Evolutionary conservation across 2,329 filamentous ascomycete genomes (phyloP).

Genomic region (Phaeosphaeria sp.): DNA sequence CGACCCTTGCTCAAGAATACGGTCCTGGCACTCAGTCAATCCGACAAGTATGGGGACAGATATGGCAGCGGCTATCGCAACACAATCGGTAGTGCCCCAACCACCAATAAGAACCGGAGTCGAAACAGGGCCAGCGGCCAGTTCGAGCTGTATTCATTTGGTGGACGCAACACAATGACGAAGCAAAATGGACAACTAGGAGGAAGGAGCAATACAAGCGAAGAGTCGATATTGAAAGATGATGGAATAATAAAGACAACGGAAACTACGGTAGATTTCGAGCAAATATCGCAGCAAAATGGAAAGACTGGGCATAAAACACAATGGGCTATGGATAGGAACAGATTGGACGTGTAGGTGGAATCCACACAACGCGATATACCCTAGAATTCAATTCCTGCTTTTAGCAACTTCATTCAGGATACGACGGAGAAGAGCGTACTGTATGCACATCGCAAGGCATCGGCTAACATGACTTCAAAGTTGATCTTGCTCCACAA

Average conservation of each 20-base stretch:
- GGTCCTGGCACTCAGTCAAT: constrained; percentile 6
- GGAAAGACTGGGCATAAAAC: not conserved
- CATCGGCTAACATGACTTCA: not conserved
- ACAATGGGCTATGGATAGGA: not conserved
- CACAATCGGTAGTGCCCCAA: not conserved
- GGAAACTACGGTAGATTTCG: not conserved
- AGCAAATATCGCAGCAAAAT: not conserved
- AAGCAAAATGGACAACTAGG: not conserved
- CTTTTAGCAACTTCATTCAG: not conserved
- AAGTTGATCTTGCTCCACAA: not conserved
- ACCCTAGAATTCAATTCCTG: not conserved
- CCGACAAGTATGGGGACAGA: not conserved
- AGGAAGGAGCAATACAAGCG: not conserved
- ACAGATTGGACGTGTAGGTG: not conserved
- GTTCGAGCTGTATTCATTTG: not conserved
- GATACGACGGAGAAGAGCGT: too few relatives aligned
- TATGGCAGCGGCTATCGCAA: not conserved
- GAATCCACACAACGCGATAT: not conserved
- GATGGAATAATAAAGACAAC: not conserved
- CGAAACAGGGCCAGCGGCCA: not conserved
- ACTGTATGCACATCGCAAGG: too few relatives aligned
- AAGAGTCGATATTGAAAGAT: not conserved
- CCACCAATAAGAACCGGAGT: not conserved
- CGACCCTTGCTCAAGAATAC: constrained; percentile 40
- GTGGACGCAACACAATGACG: not conserved